Evolutionary conservation across 495 filamentous ascomycete species (phyloP).

Genomic region (Tricharina praecox): DNA sequence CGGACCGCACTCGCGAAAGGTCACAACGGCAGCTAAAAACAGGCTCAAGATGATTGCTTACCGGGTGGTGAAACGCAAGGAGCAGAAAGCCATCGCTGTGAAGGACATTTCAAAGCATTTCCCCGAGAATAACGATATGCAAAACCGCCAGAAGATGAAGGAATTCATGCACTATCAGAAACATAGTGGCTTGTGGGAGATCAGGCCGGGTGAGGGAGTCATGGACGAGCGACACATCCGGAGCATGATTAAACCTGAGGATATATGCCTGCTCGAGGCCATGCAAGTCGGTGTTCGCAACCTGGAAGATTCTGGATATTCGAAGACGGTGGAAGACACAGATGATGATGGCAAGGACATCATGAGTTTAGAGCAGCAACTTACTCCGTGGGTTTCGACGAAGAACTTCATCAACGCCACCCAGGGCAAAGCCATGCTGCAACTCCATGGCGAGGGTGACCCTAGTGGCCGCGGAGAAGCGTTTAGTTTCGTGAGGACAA

Average conservation of each 20-base stretch:
- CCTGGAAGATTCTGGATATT: slow-evolving; percentile 65
- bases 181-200: slow-evolving; percentile 66
- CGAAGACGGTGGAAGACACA: slow-evolving; percentile 54
- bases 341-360: slow-evolving; percentile 39
- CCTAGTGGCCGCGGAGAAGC: slow-evolving; percentile 87
- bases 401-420: slow-evolving; percentile 91
- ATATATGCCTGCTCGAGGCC: slow-evolving; percentile 80
- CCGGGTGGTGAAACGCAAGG: slow-evolving; percentile 59
- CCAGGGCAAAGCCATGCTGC: slow-evolving; percentile 90
- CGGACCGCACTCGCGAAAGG: slow-evolving; percentile 77
- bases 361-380: slow-evolving; percentile 62
- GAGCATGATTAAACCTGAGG: slow-evolving; percentile 80
- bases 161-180: slow-evolving; percentile 85
- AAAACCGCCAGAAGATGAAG: slow-evolving; percentile 89
- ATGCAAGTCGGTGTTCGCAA: slow-evolving; percentile 88
- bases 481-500: slow-evolving; percentile 88
- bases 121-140: slow-evolving; percentile 75
- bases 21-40: slow-evolving; percentile 87
- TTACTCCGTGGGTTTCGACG: slow-evolving; percentile 87
- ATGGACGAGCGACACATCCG: slow-evolving; percentile 65
- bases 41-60: slow-evolving; percentile 90
- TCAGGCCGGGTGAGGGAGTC: slow-evolving; percentile 48
- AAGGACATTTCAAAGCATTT: slow-evolving; percentile 75
- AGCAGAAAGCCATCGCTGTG: slow-evolving; percentile 49
- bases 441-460: slow-evolving; percentile 83